Evolutionary conservation across 495 filamentous ascomycete genomes (phyloP), one percentile per base, ranked within the genome.

Genomic region (Penicillium ochrochloron): DNA sequence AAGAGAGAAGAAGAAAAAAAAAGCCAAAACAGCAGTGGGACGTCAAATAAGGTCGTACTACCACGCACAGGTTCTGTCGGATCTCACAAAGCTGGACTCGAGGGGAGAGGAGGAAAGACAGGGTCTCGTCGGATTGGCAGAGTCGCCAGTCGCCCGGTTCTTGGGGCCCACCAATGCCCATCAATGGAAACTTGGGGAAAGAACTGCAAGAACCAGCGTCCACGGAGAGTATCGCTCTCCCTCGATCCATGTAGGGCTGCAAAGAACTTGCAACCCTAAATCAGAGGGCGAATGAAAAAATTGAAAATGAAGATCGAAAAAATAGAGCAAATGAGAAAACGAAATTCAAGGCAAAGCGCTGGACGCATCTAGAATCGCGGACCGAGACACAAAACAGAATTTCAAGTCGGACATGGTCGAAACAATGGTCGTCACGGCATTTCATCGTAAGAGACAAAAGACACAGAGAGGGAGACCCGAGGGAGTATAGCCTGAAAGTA

Each of bases 401-500:
- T 60, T 63, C 63, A 51, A 56, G 53, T 63, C 37, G 48, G 52
- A 50, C 61, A 65, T 48, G 58, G 56, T 66, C 54, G 41, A 61
- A 62, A 63, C 58, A n/a, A 66, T 66, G 51, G 63, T 75, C 71
- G 64, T 76, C 66, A 75, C 61, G 73, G 75, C 75, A 68, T 80
- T 72, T 73, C 76, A 68, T 80, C 76, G 71, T 78, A 69, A 77
- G 29, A 59, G 48, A 63, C 52, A 66, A 57, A 50, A 33, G 31
- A 64, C 42, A 63, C 50, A 21, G 57, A 34, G 23, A 53, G 34
- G 39, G 19, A 39, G 42, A 64, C 21, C 21, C 48, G 12, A 41
- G 52, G 41, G 25, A 31, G 61, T 15, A 37, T 53, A 17, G 14
- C 31, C 51, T n/a, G 31, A 27, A 27, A n/a, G 53, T 21, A 37